Base-by-base conservation (phyloP, 1,284 basidiomycete genomes). In the Ustilago loliicola region DNA sequence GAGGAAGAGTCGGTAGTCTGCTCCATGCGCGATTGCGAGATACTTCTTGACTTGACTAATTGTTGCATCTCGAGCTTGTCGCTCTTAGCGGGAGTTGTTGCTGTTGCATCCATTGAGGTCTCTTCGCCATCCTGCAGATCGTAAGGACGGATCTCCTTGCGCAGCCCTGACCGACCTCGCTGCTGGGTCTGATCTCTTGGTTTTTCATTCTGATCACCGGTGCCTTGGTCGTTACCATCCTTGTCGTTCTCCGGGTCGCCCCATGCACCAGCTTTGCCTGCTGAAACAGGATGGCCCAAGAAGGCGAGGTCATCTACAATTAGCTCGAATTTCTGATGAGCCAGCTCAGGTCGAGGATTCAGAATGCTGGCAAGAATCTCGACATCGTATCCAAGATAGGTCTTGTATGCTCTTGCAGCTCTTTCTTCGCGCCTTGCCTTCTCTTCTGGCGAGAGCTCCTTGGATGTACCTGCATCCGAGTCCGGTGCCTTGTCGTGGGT, bases 261-360 rank as follows among this genome's bases (percentile, higher is more conserved):
- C 72, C 79, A 80, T 7, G 38, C 45, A 2, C 72, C 77, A 6
- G 36, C 45, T 50, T 89, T 82, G 36, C 92, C 92, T 11, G 91
- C 90, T 80, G 92, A 93, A 1, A 98, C 94, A 0, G 96, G 96
- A 86, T 98, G 96, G 0, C 96, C 96, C 45, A 98, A 89, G 85
- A 98, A 98, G 1, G 92, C 93, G n/a, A 98, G 89, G 81, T 96
- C 93, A 82, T 98, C 95, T 23, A 98, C 92, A 51, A 93, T 87
- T 30, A 99, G 90, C 86, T 97, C 95, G 84, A 98, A 98, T 83
- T 94, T 94, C 85, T 95, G 94, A 87, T 98, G 94, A 83, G 95
- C 97, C 85, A 95, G 91, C 19, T 92, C 89, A 32, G 88, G 88
- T 51, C 92, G 79, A 0, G 95, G 95, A 69, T 92, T 93, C 8